Base-by-base conservation (phyloP, 805 yeast species). In the Teunomyces tritomae region DNA sequence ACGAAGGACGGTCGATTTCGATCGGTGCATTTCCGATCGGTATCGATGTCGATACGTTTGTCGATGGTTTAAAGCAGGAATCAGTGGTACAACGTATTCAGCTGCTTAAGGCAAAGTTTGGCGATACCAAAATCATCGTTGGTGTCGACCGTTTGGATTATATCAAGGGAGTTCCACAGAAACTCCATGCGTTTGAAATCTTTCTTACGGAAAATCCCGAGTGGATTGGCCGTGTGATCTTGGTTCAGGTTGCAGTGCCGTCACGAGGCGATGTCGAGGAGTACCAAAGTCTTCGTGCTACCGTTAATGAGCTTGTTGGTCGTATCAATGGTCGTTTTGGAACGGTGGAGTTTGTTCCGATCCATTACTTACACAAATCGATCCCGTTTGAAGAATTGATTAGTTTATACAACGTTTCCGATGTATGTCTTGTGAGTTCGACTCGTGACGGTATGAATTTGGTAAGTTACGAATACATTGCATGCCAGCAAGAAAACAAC, bases 11-110 rank as follows among this genome's bases (percentile, higher is more conserved):
- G 44, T 80, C 82, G 50, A 92, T 94, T 40, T 81, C 82, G 27
- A 89, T 94, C 30, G 97, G 97, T 20, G 97, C 98, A 0, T 92
- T 91, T 78, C 99, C 99, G n/a, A 94, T 94, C 56, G 99, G 99
- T 49, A 94, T 94, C 50, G 99, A 94, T 62, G 96, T 90, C 17
- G 96, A 89, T 49, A 89, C 88, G 56, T 94, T 94, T 65, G 71
- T 85, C 11, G 87, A 83, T 17, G 98, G 96, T 0, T 67, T 94
- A 55, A 74, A 82, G 54, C 77, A 79, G 50, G 78, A 74, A 1
- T 58, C 71, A 4, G 97, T 91, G 4, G 75, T 79, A 39, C 65
- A 79, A 26, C 78, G 99, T 57, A 82, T 92, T 49, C 58, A 68
- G 29, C 80, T 79, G 48, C 72, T 94, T 49, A 80, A 75, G 49